These are phyloP conservation scores for Lolium multiflorum DNA, from an alignment of 176 grass and related monocot species.

Conservation along the genomic window DNA sequence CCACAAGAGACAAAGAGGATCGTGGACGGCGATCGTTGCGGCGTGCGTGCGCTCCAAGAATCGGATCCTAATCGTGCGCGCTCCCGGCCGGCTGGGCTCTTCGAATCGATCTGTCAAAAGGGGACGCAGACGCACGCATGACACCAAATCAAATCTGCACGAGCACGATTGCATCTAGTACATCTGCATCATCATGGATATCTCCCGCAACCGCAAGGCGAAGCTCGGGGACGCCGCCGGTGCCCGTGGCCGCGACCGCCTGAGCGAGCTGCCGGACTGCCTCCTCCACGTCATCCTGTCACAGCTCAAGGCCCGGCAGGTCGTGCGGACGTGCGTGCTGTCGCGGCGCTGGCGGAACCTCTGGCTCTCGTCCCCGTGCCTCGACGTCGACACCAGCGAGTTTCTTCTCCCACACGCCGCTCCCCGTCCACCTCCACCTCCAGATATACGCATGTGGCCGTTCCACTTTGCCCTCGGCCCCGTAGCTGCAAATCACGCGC, in stretches of 20 bases:
- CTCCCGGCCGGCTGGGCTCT: not conserved
- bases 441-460: too few species aligned
- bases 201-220: not conserved
- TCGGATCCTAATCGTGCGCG: not conserved
- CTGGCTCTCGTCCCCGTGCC: not conserved
- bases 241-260: not conserved
- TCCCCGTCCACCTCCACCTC: too few species aligned
- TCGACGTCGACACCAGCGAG: conserved; percentile 7
- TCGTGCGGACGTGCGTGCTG: not conserved
- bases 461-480: too few species aligned
- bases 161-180: too few species aligned
- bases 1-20: not conserved
- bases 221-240: not conserved
- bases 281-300: conserved; percentile 4
- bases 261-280: conserved; percentile 25
- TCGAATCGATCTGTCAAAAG: not conserved
- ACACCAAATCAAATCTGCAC: not conserved
- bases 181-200: not conserved
- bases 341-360: conserved; percentile 5
- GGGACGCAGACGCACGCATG: not conserved
- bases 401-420: not conserved
- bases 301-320: not conserved
- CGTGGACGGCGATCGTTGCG: not conserved
- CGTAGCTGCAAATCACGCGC: too few species aligned
- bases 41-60: not conserved